phyloP scores from a whole-genome alignment of 176 grass and related monocot genomes.

The Carex kokanica region DNA sequence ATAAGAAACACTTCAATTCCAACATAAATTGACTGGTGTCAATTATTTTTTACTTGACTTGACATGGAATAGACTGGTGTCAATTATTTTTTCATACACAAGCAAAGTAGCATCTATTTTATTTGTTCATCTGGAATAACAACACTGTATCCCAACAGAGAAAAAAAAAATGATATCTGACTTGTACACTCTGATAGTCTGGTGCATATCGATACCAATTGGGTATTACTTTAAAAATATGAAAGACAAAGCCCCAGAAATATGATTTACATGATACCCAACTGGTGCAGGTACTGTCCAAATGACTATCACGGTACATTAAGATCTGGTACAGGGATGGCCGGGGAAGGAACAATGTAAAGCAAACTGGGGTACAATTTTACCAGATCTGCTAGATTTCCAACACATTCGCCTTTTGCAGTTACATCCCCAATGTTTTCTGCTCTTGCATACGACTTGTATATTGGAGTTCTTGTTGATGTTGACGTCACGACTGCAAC shows the following conservation, averaged over 20 bases:
- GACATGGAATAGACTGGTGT: background rate
- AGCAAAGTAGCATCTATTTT: background rate
- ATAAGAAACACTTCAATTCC: background rate
- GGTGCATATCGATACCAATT: too few species aligned
- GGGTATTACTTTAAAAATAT: background rate
- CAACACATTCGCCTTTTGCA: constrained; percentile 97
- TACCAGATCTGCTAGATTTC: constrained; percentile 97
- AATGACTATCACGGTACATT: background rate
- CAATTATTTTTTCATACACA: background rate
- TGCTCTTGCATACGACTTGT: constrained; percentile 95
- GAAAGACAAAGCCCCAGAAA: background rate
- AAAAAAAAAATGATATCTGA: background rate
- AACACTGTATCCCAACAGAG: background rate
- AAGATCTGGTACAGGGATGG: background rate
- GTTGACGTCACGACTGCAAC: constrained; percentile 90
- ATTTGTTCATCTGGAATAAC: background rate
- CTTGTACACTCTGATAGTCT: background rate
- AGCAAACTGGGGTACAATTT: constrained; percentile 30
- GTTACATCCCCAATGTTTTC: constrained; percentile 99
- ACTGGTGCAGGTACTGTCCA: background rate
- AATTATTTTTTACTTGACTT: background rate
- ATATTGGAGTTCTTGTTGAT: constrained; percentile 95
- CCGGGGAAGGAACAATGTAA: background rate
- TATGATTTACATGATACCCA: background rate
- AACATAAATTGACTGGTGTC: background rate